A percentile compares a stretch with the other conserved stretches of the same genome.
phyloP scores from a whole-genome alignment of 306 rosid genomes.

The Corylus avellana region DNA sequence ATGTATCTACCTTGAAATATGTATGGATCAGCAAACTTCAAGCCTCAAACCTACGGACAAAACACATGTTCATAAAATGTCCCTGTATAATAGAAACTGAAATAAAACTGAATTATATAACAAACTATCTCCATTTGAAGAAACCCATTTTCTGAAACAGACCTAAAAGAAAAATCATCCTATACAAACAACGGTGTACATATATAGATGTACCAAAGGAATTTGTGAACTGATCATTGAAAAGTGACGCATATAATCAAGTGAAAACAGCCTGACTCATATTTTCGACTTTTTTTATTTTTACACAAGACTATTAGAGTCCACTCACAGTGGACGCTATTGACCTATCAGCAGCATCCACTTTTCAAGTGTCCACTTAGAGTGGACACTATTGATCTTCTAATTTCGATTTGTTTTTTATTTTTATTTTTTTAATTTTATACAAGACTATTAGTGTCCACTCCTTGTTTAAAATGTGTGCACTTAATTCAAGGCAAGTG shows the following conservation, averaged over 20 bases:
- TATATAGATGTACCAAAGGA: constrained; percentile 16
- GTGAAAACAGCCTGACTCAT: not conserved
- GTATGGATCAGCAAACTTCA: constrained; percentile 77
- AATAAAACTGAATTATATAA: constrained; percentile 27
- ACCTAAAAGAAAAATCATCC: not conserved
- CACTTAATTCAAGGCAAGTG: no score
- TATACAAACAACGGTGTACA: not conserved
- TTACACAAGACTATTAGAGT: no score
- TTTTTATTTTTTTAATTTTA: no score
- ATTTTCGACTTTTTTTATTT: no score
- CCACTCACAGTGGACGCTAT: no score
- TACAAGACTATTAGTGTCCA: no score
- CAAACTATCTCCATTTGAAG: constrained; percentile 24
- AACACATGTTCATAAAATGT: constrained; percentile 61
- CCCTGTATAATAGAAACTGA: constrained; percentile 46
- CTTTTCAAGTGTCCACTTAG: no score
- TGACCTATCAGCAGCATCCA: no score
- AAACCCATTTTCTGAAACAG: not conserved
- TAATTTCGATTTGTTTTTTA: no score
- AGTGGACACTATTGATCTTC: no score
- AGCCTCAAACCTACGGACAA: constrained; percentile 83
- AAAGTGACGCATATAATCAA: constrained; percentile 7
- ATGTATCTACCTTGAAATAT: constrained; percentile 37
- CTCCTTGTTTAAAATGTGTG: no score
- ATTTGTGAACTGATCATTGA: constrained; percentile 34